Evolutionary conservation across 2,329 filamentous ascomycete species (phyloP).

Genomic region (Akanthomyces dipterigenus): DNA sequence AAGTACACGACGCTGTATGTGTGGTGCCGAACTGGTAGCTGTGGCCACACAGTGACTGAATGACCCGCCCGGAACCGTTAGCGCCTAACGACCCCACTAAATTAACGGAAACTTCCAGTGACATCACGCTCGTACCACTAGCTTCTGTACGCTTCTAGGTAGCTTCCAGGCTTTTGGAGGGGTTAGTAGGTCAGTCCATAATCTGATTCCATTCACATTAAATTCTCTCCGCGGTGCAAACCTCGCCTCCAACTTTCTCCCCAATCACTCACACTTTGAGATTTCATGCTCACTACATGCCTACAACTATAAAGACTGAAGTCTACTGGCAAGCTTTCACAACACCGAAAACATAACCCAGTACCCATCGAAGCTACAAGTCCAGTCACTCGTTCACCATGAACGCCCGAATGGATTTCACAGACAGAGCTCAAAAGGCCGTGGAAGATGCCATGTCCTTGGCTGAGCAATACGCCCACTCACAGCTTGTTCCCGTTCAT

Average conservation of each 20-base stretch:
- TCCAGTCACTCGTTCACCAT: conserved; percentile 38
- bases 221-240: conserved; percentile 2
- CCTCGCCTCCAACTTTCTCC: neutral
- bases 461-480: conserved; percentile 84
- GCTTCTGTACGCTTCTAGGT: conserved; percentile 24
- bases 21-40: no score
- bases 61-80: neutral
- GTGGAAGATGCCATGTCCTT: conserved; percentile 82
- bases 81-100: conserved; percentile 11
- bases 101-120: conserved; percentile 16
- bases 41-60: neutral
- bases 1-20: no score
- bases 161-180: conserved; percentile 23
- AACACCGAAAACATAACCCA: neutral
- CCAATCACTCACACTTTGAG: neutral
- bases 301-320: conserved; percentile 2
- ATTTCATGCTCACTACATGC: neutral
- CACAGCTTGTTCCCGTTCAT: conserved; percentile 84
- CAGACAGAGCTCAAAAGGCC: conserved; percentile 84
- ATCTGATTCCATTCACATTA: conserved; percentile 15
- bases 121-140: conserved; percentile 19
- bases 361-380: neutral
- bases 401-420: conserved; percentile 82
- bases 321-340: neutral
- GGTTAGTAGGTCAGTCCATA: conserved; percentile 15